Evolutionary conservation across 352 stramenopile genomes (phyloP), one percentile per base, ranked within the genome.

Genomic region (Sclerospora graminicola): DNA sequence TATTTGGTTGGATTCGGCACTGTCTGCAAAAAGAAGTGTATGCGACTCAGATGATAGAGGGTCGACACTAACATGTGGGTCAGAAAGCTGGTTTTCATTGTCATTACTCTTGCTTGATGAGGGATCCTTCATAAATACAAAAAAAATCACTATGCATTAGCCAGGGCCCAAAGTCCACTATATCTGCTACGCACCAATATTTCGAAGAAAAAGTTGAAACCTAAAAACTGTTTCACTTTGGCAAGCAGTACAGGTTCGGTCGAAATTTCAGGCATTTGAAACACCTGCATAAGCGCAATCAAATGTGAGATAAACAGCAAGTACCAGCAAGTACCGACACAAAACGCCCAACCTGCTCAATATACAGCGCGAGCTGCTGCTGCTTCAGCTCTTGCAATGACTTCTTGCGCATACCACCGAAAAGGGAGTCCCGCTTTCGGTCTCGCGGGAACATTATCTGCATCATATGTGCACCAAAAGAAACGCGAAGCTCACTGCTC

Each of bases 381-480:
- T 83, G 57, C 34, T 81, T 80, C 13, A 84, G 38, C 19, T 84
- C 74, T 21, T 81, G 72, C 27, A 79, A 46, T 6, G 69, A 70
- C 45, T 82, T 87, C 40, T 79, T 82, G 21, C 77, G 71, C 33
- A 89, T 66, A 0, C 67, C 66, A 21, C 71, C 61, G 32, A 88
- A 85, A 13, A 86, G 48, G n/a, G 71, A 78, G 48, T 89, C 69
- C 8, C 74, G 69, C 39, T 83, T 86, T 32, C 77, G 74, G 18
- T 84, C 74, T 32, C 68, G 60, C 15, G 74, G 77, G 19, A 89
- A 85, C 5, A 41, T 18, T 31, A 85, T 60, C 14, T 67, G 62
- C 35, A 67, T 75, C 65, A 89, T 81, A 36, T 63, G 51, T n/a
- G 40, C 49, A 2, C 68, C 58, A 23, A 80, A 67, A 11, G 60